These are phyloP conservation scores for Psilocybe mexicana DNA, from an alignment of 1,284 basidiomycete species.

Conservation along the genomic window DNA sequence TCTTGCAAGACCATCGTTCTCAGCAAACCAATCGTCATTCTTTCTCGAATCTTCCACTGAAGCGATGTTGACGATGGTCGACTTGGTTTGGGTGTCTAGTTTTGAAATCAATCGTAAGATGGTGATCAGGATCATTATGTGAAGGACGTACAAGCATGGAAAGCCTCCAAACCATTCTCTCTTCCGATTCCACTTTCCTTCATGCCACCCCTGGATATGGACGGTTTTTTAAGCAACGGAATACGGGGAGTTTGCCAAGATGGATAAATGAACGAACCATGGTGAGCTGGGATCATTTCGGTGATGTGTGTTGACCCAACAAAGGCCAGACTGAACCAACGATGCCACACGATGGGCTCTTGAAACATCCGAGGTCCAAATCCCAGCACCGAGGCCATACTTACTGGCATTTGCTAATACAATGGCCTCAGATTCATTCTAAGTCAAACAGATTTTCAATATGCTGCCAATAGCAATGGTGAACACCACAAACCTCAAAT, in stretches of 20 bases:
- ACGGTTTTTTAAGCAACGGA: no score
- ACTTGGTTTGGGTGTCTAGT: slow-evolving; percentile 80
- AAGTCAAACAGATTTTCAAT: background rate
- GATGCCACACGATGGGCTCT: slow-evolving; percentile 70
- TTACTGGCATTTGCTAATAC: slow-evolving; percentile 71
- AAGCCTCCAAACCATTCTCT: slow-evolving; percentile 80
- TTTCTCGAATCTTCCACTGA: slow-evolving; percentile 54
- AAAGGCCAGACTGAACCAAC: slow-evolving; percentile 69
- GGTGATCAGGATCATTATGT: background rate
- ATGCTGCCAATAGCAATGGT: no score
- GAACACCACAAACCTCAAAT: slow-evolving; percentile 50
- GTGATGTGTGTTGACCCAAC: slow-evolving; percentile 87
- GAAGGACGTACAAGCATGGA: slow-evolving; percentile 63
- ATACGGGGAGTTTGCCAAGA: no score
- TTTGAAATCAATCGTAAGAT: slow-evolving; percentile 7
- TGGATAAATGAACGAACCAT: slow-evolving; percentile 53
- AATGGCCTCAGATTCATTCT: slow-evolving; percentile 69
- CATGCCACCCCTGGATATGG: slow-evolving; percentile 70
- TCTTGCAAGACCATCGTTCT: slow-evolving; percentile 35
- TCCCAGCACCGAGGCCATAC: slow-evolving; percentile 78
- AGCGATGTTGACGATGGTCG: slow-evolving; percentile 71
- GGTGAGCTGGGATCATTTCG: slow-evolving; percentile 86
- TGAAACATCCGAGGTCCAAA: slow-evolving; percentile 77
- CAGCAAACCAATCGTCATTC: slow-evolving; percentile 77
- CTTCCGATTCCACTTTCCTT: slow-evolving; percentile 82